A percentile compares a stretch with the other conserved stretches of the same genome.
These are phyloP conservation scores for Cercospora janseana DNA, from an alignment of 2,329 filamentous ascomycete species.

Conservation along the genomic window DNA sequence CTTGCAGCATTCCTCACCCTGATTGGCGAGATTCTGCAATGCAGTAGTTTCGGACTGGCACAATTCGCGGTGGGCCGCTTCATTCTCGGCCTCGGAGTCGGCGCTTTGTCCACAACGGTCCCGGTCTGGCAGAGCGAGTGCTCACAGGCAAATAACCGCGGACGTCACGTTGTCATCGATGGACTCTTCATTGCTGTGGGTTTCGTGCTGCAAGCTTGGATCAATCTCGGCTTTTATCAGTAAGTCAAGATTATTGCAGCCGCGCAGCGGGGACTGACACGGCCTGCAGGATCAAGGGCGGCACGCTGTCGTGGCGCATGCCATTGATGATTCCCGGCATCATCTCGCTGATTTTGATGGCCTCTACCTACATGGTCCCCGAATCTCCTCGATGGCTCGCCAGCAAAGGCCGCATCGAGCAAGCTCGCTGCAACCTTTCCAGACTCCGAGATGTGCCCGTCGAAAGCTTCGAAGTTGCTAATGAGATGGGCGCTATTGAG, in stretches of 20 bases:
- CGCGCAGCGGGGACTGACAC: not conserved
- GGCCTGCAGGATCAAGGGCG: conserved; percentile 32
- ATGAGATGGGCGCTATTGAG: conserved; percentile 51
- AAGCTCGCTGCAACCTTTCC: conserved; percentile 36
- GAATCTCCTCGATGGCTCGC: conserved; percentile 44
- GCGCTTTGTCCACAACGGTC: conserved; percentile 45
- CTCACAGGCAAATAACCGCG: conserved; percentile 41
- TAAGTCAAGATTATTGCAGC: not conserved
- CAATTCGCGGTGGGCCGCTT: conserved; percentile 50
- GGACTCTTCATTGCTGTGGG: conserved; percentile 50
- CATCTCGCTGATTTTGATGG: conserved; percentile 36
- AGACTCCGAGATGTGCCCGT: conserved; percentile 42
- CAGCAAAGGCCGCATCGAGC: conserved; percentile 31
- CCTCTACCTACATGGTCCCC: conserved; percentile 37
- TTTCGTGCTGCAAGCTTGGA: conserved; percentile 49
- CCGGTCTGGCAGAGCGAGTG: conserved; percentile 50
- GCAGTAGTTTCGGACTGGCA: conserved; percentile 45
- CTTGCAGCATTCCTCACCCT: conserved; percentile 42
- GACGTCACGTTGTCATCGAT: conserved; percentile 44
- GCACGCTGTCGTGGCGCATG: conserved; percentile 46
- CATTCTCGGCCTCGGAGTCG: conserved; percentile 47
- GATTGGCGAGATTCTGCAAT: conserved; percentile 47
- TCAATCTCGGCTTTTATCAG: conserved; percentile 47
- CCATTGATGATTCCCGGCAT: conserved; percentile 51
- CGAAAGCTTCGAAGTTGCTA: conserved; percentile 41